Conservation (phyloP, 345 rosid species). For the Dovyalis caffra region DNA sequence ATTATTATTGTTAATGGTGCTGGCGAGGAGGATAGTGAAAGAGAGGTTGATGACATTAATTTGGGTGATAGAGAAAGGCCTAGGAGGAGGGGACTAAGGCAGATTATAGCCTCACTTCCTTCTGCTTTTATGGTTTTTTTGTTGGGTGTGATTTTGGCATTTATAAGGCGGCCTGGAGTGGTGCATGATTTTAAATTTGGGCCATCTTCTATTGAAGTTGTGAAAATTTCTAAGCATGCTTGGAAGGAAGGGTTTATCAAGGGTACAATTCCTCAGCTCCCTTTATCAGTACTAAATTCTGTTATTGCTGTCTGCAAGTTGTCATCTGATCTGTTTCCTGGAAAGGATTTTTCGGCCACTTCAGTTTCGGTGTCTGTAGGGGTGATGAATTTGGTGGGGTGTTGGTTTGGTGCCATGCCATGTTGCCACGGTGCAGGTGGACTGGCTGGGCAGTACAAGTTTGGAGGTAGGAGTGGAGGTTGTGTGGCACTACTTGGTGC, state of each 20-base stretch:
- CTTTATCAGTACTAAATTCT: conserved; percentile 72
- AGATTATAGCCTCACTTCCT: conserved; percentile 44
- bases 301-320: conserved; percentile 85
- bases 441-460: conserved; percentile 83
- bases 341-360: conserved; percentile 59
- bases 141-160: conserved; percentile 62
- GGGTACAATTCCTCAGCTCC: conserved; percentile 83
- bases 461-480: conserved; percentile 86
- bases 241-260: conserved; percentile 80
- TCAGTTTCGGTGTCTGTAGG: conserved; percentile 74
- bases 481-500: conserved; percentile 71
- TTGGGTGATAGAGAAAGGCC: conserved; percentile 22
- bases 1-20: conserved; percentile 60
- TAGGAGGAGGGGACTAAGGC: conserved; percentile 36
- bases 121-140: conserved; percentile 73
- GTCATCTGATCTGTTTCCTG: conserved; percentile 71
- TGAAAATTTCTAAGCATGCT: conserved; percentile 46
- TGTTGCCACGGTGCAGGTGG: conserved; percentile 93
- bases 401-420: conserved; percentile 95
- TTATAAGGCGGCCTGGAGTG: conserved; percentile 52
- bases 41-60: conserved; percentile 3
- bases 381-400: conserved; percentile 74
- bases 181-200: conserved; percentile 51
- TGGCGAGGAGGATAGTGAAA: conserved; percentile 44
- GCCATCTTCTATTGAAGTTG: conserved; percentile 49